Base-by-base conservation (phyloP, 169 alveolate genomes). In the Plasmodium vivax region DNA sequence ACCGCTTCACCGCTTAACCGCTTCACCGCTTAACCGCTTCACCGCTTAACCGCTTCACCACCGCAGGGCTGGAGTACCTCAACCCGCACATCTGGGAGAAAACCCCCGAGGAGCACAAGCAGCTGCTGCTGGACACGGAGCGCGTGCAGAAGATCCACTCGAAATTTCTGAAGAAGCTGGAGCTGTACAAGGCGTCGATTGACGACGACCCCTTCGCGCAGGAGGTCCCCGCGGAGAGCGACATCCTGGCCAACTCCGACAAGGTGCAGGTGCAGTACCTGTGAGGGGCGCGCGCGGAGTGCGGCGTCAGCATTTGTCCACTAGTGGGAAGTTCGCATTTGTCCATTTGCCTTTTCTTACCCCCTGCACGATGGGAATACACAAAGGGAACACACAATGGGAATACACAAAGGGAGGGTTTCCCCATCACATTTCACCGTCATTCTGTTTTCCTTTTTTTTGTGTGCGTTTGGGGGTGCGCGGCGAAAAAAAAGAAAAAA, bases 121-220 rank as follows among this genome's bases (percentile, higher is more conserved):
- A 85, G 54, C 83, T 94, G 19, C 58, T 94, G 82, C 85, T 84
- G 45, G 87, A 90, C 36, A 91, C 95, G 27, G 96, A 94, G 8
- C 77, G 73, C 10, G 95, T 82, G 2, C 95, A 94, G 38, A 73
- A 82, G 27, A 43, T 94, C 19, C 95, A 94, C 72, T 84, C 90
- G 34, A 75, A 91, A 10, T 94, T 84, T 84, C 47, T 94, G 51
- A 58, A 80, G 73, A 90, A 91, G 54, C 83, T 94, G 12, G 95
- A 91, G 56, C 30, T 91, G 19, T 93, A 94, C 32, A 94, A 94
- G 43, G 96, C 88, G 9, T 68, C 94, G 2, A 81, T 91, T 34
- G 84, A 84, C 54, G 96, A 94, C 14, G 96, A 94, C 74, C 96
- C 96, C n/a, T 91, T 94, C 82, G 47, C 92, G 36, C 95, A 88